phyloP scores from a whole-genome alignment of 1,284 basidiomycete species.

The Tausonia pullulans region DNA sequence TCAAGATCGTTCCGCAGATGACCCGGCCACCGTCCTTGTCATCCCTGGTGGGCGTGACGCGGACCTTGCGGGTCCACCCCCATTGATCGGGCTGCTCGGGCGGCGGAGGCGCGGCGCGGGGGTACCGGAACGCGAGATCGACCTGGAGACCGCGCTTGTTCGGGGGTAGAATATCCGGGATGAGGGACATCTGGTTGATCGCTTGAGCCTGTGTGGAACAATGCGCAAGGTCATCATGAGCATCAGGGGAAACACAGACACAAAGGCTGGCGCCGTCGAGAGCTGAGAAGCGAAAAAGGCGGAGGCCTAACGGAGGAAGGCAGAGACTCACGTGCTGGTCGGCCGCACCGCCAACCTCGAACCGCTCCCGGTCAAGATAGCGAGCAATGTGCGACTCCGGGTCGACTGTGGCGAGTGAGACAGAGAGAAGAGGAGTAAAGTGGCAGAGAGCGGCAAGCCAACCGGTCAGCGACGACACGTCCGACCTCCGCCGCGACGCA shows the following conservation, averaged over 20 bases:
- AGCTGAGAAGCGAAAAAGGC: no score
- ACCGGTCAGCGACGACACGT: background rate
- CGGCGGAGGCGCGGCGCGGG: conserved; percentile 1
- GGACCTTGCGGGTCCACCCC: conserved; percentile 6
- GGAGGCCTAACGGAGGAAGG: background rate
- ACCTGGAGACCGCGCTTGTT: background rate
- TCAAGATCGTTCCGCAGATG: conserved; percentile 1
- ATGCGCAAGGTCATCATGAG: no score
- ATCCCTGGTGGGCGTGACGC: background rate
- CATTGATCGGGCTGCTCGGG: conserved; percentile 4
- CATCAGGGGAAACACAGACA: background rate
- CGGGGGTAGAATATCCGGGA: conserved; percentile 59
- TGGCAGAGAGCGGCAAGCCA: conserved; percentile 4
- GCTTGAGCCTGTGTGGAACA: conserved; percentile 58
- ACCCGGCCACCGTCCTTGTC: conserved; percentile 7
- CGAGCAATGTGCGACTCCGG: background rate
- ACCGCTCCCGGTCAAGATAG: conserved; percentile 11
- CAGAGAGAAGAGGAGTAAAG: background rate
- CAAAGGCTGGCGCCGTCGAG: background rate
- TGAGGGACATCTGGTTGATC: conserved; percentile 68
- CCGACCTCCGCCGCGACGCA: background rate
- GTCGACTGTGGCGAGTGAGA: conserved; percentile 2
- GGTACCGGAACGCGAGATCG: conserved; percentile 12
- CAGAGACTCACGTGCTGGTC: conserved; percentile 11
- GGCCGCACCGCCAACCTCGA: conserved; percentile 10